A percentile compares a stretch with the other conserved stretches of the same genome.
phyloP scores from a whole-genome alignment of 345 rosid species.

The Leavenworthia alabamica region DNA sequence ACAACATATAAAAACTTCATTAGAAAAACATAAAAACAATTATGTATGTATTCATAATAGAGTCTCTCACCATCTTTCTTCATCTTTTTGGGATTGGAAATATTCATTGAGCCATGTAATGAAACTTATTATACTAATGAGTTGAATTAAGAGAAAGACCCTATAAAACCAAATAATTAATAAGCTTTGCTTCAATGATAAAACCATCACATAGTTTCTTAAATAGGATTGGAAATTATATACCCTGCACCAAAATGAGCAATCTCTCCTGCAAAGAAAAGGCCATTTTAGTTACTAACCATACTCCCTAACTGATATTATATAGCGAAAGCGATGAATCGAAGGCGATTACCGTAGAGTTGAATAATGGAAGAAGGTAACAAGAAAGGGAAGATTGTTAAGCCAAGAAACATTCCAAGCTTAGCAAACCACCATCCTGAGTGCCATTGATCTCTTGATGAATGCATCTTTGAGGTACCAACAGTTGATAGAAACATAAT shows the following conservation, averaged over 20 bases:
- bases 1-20: conserved; percentile 25
- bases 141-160: conserved; percentile 90
- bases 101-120: conserved; percentile 74
- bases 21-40: neutral
- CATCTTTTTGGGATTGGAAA: conserved; percentile 53
- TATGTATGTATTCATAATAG: neutral
- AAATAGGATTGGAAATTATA: neutral
- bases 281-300: neutral
- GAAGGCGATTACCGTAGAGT: conserved; percentile 47
- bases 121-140: conserved; percentile 81
- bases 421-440: conserved; percentile 91
- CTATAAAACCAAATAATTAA: no score
- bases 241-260: conserved; percentile 99
- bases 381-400: conserved; percentile 54
- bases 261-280: conserved; percentile 55
- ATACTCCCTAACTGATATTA: neutral
- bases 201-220: conserved; percentile 12
- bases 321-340: neutral
- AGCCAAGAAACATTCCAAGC: conserved; percentile 47
- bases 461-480: conserved; percentile 51
- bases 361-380: conserved; percentile 59
- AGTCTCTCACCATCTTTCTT: conserved; percentile 69
- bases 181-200: no score
- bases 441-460: conserved; percentile 70
- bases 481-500: conserved; percentile 67